These are phyloP conservation scores for Letharia lupina DNA, from an alignment of 495 filamentous ascomycete species.

Conservation along the genomic window DNA sequence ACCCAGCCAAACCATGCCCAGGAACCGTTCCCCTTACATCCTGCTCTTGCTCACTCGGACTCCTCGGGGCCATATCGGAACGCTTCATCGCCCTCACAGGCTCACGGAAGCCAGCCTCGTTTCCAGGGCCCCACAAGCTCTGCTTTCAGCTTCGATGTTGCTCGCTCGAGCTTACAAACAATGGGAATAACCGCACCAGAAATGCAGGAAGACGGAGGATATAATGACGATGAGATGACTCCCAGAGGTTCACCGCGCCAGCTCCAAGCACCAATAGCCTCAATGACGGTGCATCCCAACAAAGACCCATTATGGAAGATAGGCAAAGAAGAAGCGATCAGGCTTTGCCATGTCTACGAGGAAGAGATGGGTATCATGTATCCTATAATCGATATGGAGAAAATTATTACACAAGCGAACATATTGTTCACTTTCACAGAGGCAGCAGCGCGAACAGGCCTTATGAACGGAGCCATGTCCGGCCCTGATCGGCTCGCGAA, in stretches of 20 bases:
- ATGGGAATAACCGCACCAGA: conserved; percentile 66
- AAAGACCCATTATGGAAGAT: conserved; percentile 75
- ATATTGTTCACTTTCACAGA: conserved; percentile 64
- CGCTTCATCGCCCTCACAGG: conserved; percentile 18
- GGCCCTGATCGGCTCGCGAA: conserved; percentile 60
- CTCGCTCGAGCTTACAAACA: conserved; percentile 74
- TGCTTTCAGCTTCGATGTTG: conserved; percentile 77
- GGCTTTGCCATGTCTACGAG: conserved; percentile 65
- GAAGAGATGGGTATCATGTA: conserved; percentile 89
- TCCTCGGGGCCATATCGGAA: conserved; percentile 18
- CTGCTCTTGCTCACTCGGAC: conserved; percentile 18
- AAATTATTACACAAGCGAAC: conserved; percentile 54
- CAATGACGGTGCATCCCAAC: conserved; percentile 32
- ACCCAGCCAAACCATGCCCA: conserved; percentile 32
- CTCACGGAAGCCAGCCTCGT: conserved; percentile 45
- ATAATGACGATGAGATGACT: conserved; percentile 48
- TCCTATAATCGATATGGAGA: conserved; percentile 64
- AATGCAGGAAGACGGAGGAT: conserved; percentile 43
- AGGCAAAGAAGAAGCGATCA: conserved; percentile 63
- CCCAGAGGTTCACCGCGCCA: conserved; percentile 46
- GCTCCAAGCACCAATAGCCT: conserved; percentile 33
- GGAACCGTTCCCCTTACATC: conserved; percentile 30
- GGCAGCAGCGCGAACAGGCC: conserved; percentile 48
- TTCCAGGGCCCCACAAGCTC: conserved; percentile 84
- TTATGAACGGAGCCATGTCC: conserved; percentile 44